A percentile compares a stretch with the other conserved stretches of the same genome.
Evolutionary conservation across 2,329 filamentous ascomycete species (phyloP).

Genomic region (Apiospora koreana): DNA sequence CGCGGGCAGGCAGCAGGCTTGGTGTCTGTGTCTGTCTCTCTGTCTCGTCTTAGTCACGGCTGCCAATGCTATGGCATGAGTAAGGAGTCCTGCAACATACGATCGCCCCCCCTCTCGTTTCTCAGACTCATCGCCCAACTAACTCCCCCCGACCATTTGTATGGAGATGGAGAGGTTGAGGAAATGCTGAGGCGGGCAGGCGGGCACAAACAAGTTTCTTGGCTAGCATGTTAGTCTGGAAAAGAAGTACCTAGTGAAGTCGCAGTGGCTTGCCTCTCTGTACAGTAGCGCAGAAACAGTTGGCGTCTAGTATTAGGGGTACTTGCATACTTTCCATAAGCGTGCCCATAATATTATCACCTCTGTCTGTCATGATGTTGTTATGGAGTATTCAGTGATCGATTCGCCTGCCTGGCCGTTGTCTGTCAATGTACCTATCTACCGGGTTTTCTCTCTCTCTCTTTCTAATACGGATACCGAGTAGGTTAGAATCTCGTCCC

Average conservation of each 20-base stretch:
- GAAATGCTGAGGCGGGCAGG: background rate
- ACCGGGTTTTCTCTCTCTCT: background rate
- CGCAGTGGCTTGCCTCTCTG: background rate
- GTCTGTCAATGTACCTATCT: no score
- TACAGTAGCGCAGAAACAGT: background rate
- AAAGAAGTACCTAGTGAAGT: background rate
- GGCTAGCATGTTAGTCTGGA: background rate
- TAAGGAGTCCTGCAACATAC: background rate
- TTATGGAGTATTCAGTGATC: background rate
- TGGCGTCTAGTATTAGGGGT: background rate
- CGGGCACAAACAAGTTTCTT: conserved; percentile 6
- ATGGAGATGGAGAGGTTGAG: background rate
- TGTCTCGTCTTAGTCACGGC: no score
- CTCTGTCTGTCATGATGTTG: background rate
- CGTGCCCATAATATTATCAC: background rate
- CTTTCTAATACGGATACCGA: background rate
- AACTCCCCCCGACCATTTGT: background rate
- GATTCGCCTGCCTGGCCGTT: background rate
- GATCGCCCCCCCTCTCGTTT: background rate
- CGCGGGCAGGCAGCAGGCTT: background rate
- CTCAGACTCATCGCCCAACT: background rate
- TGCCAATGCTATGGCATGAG: background rate
- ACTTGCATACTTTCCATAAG: background rate
- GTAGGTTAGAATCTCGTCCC: background rate
- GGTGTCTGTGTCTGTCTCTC: no score